These are phyloP conservation scores for Solanum appendiculatum DNA, from an alignment of 257 asterid species.

Conservation along the genomic window DNA sequence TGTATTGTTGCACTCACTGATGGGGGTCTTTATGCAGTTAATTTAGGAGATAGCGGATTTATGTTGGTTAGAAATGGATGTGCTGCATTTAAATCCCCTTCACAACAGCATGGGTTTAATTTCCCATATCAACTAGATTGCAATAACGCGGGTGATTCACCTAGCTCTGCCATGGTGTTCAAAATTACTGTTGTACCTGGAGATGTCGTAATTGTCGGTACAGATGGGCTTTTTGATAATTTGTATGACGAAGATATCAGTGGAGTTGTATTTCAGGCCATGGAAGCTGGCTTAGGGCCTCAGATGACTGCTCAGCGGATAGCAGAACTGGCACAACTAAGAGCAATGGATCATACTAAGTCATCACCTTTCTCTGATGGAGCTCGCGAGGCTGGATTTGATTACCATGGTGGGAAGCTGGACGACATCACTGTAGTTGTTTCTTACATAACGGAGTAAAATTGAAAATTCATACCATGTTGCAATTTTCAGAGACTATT, in stretches of 20 bases:
- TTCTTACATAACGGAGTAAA: not conserved
- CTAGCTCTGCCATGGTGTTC: not conserved
- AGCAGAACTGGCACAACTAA: slow-evolving; percentile 5
- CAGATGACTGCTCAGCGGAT: slow-evolving; percentile 5
- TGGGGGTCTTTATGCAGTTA: not conserved
- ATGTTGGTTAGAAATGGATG: not conserved
- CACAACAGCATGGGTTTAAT: slow-evolving; percentile 1
- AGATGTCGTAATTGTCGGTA: slow-evolving; percentile 5
- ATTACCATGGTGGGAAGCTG: slow-evolving; percentile 6
- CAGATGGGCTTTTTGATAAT: slow-evolving; percentile 11
- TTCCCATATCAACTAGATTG: slow-evolving; percentile 3
- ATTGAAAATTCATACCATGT: not conserved
- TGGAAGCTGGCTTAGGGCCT: slow-evolving; percentile 4
- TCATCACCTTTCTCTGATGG: slow-evolving; percentile 6
- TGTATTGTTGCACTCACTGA: slow-evolving; percentile 1
- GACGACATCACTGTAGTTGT: slow-evolving; percentile 11
- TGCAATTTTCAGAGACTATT: not conserved
- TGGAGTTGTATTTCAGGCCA: not conserved
- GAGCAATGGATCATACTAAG: not conserved
- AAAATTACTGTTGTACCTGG: slow-evolving; percentile 1
- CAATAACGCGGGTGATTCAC: not conserved
- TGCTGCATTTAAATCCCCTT: not conserved
- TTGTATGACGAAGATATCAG: slow-evolving; percentile 2
- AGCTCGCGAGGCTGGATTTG: slow-evolving; percentile 2
- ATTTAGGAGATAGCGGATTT: slow-evolving; percentile 12